Base-by-base conservation (phyloP, 1,139 yeast species). In the Geotrichum carabidarum region DNA sequence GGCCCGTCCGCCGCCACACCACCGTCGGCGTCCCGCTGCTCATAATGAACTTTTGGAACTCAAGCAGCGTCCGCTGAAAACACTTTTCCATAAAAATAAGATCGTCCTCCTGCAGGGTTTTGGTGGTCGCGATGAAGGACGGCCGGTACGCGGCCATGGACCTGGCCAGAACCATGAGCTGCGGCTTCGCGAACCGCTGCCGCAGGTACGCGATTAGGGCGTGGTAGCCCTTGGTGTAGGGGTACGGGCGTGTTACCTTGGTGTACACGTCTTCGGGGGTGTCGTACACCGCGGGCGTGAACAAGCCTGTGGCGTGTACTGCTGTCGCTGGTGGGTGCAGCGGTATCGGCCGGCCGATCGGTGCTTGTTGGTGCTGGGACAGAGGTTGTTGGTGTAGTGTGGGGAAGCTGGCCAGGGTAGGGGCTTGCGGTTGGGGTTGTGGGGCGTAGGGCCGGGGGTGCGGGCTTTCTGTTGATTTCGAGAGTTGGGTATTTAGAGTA, bases 1-100 rank as follows among this genome's bases (percentile, higher is more conserved):
- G 96, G 6, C 96, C 95, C 1, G 96, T 90, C 55, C 98, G 76
- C 62, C 98, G 75, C 97, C 97, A 91, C 12, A 90, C 93, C 35
- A 91, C 81, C 0, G 97, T 90, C 0, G 98, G 98, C 0, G 97
- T 91, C 0, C 97, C 97, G 45, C 90, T 83, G 27, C 85, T 81
- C 27, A 82, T 78, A 35, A 91, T 84, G 66, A 87, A 86, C 65
- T 83, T 86, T 60, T 89, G 93, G 68, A 89, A 90, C 58, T 94
- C 95, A 47, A 91, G 71, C 41, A 91, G 73, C 0, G 97, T 90
- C 50, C 98, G 72, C 68, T 91, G 97, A 71, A 89, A 90, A 63
- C 96, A 88, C 69, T 89, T 95, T 64, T 91, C 98, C 89, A 91
- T 90, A 65, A 91, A 91, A 4, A 90, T 87, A 67, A 91, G 74